Evolutionary conservation across 164 flowering plant species (phyloP), one percentile per base, ranked within the genome.

Genomic region (Magnolia changhungtana): DNA sequence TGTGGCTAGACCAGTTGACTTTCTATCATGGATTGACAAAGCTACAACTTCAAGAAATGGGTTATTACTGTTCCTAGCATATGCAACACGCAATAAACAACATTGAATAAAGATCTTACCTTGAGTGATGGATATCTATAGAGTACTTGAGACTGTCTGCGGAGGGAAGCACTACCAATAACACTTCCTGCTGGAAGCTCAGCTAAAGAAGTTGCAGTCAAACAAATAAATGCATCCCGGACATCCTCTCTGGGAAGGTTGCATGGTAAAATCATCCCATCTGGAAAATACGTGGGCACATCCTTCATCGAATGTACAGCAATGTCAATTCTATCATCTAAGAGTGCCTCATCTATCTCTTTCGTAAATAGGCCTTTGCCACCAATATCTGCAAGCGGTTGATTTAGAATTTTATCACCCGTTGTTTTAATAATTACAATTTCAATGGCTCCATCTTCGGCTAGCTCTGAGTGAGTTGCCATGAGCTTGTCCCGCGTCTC

Each of bases 221-320:
- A 71, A 63, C 91, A 91, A 75, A 96, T 94, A 76, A 96, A 96
- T 63, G 97, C 99, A 87, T 96, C 99, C 14, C 98, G 85, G 27
- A 96, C 98, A 89, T 94, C 99, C 88, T 94, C 99, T 55, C 98
- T 88, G 13, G 84, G 89, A 72, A 96, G 94, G 78, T 94, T 94
- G 88, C 99, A 96, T 20, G 97, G 99, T 50, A 96, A 84, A 76
- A 92, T 87, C 24, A 88, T 96, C 78, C 89, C 88, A 55, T 90
- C 93, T 0, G 97, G 98, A 77, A 92, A 85, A 82, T 96, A 96
- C 19, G 99, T 96, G 3, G 99, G 99, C 14, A 96, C 98, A 81
- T 96, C 99, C 78, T 96, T 96, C 99, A 96, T 94, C 23, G 99
- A 96, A 82, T 96, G 99, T 50, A 96, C 98, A 70, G 98, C 98